Base-by-base conservation (phyloP, 2,329 filamentous ascomycete genomes). In the Paradendryphiella salina region DNA sequence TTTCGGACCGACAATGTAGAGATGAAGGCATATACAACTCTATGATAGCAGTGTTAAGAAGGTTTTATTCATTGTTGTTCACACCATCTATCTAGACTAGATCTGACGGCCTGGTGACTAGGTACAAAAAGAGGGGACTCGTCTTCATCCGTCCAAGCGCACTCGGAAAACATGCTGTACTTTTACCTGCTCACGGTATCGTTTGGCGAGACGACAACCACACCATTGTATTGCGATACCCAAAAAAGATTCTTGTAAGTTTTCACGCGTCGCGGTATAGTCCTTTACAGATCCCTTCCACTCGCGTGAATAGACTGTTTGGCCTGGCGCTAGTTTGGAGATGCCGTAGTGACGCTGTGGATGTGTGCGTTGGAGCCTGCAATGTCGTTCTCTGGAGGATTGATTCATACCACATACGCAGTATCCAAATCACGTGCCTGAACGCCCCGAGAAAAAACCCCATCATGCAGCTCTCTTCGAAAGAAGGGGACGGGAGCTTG, bases 21-120 rank as follows among this genome's bases (percentile, higher is more conserved):
- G 31, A 31, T 51, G 38, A 39, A 36, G 31, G 23, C 15, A 38
- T 46, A 39, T 20, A 46, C 38, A 29, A 29, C n/a, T 20, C 23
- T 45, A 52, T 49, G 49, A 45, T 17, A 21, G 36, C 14, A 11
- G 21, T 45, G 14, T 40, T 48, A 55, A 52, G 49, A 34, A 15
- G 29, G 11, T 15, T 13, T 29, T 31, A 17, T 28, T 36, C 38
- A 39, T 15, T 35, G 23, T 37, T 46, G 15, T 34, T 29, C 35
- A 39, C 18, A 20, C 28, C 26, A 29, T 20, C 18, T n/a, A 26
- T 28, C 23, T 36, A 23, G 18, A 48, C 13, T 42, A 40, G 20
- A 11, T 10, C 9, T 14, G 21, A 17, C 8, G 33, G 17, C 21
- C 23, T 18, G 28, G 15, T 26, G 20, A 38, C 2, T 14, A 34